Percentiles rank a stretch among this genome's conserved stretches.
Evolutionary conservation across 768 basidiomycete genomes (phyloP).

Genomic region (Pleurotus tuber-regium): DNA sequence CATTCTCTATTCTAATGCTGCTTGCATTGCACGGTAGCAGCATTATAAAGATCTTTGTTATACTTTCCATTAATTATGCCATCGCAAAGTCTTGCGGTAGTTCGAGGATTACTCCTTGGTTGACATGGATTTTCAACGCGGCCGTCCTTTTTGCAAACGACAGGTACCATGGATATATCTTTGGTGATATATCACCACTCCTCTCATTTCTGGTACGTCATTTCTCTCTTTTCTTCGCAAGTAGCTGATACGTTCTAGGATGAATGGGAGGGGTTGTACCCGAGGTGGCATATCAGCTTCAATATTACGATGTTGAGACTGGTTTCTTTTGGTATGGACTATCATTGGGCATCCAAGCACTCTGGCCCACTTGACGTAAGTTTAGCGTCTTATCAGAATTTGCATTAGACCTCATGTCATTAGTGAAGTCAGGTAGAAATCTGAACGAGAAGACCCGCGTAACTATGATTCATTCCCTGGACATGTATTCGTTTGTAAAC

Average conservation of each 20-base stretch:
- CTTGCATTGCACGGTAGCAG: constrained; percentile 79
- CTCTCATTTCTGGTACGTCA: constrained; percentile 61
- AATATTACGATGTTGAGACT: constrained; percentile 96
- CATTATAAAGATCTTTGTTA: constrained; percentile 70
- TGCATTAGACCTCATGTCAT: not conserved
- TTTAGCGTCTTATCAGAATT: constrained; percentile 10
- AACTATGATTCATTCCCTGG: constrained; percentile 47
- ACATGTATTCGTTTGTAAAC: constrained; percentile 64
- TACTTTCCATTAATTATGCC: constrained; percentile 68
- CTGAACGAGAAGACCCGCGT: constrained; percentile 62
- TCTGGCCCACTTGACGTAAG: constrained; percentile 41
- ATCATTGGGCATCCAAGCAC: constrained; percentile 72
- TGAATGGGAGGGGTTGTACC: constrained; percentile 68
- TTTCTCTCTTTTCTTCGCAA: not conserved
- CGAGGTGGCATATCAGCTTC: constrained; percentile 91
- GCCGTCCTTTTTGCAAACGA: constrained; percentile 77
- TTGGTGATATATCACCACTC: constrained; percentile 49
- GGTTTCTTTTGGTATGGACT: constrained; percentile 92
- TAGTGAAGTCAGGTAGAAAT: constrained; percentile 6
- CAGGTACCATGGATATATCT: constrained; percentile 68
- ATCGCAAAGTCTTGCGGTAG: constrained; percentile 48
- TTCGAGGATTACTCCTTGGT: constrained; percentile 43
- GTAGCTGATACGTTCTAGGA: constrained; percentile 44
- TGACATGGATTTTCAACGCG: constrained; percentile 80
- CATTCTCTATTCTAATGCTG: constrained; percentile 64